A percentile compares a stretch with the other conserved stretches of the same genome.
Conservation (phyloP, 257 asterid species). For the Vinca minor region DNA sequence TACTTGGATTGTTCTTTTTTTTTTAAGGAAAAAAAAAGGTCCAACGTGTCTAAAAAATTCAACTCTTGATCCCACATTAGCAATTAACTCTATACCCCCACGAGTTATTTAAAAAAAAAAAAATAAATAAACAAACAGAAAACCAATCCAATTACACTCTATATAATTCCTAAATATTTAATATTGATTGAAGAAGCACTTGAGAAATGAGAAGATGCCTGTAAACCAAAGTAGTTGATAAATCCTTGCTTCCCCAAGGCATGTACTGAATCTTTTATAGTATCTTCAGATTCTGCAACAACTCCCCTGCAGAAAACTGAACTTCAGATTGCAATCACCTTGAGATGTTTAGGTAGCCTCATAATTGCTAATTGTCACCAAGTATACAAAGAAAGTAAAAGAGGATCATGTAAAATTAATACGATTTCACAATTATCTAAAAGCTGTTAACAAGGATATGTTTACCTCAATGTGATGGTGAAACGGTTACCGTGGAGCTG, state of each 20-base stretch:
- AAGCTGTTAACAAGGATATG: background rate
- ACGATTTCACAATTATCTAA: background rate
- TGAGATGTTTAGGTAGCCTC: background rate
- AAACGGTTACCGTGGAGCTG: slow-evolving; percentile 88
- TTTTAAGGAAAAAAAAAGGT: too few relatives aligned
- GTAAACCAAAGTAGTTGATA: slow-evolving; percentile 91
- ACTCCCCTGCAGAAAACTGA: slow-evolving; percentile 52
- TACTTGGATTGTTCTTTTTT: too few relatives aligned
- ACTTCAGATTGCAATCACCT: background rate
- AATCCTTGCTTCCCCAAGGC: slow-evolving; percentile 74
- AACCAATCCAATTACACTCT: background rate
- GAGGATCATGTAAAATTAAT: background rate
- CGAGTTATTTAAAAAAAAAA: too few relatives aligned
- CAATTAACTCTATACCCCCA: too few relatives aligned
- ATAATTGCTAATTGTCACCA: background rate
- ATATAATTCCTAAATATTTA: too few relatives aligned
- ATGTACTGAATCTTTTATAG: slow-evolving; percentile 56
- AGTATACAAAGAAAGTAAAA: background rate
- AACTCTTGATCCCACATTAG: too few relatives aligned
- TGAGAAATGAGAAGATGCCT: slow-evolving; percentile 41
- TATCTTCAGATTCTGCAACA: slow-evolving; percentile 62
- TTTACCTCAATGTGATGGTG: slow-evolving; percentile 75
- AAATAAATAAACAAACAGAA: too few relatives aligned
- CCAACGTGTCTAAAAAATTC: too few relatives aligned
- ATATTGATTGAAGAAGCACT: too few relatives aligned